Evolutionary conservation across 2,329 filamentous ascomycete genomes (phyloP).

Genomic region (Endothia cerciana): DNA sequence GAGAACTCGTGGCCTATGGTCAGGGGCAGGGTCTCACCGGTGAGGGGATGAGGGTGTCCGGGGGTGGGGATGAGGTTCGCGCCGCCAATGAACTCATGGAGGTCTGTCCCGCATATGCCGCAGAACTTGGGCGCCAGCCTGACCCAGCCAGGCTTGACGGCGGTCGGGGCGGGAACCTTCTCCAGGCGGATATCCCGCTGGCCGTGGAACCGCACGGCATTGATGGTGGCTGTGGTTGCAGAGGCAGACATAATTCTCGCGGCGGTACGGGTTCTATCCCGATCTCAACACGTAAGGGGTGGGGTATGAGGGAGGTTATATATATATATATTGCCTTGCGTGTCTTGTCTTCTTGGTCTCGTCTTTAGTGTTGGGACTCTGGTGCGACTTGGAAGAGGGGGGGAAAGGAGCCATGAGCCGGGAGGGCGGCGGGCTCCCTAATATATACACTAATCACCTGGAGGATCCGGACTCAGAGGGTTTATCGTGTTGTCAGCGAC

Average conservation of each 20-base stretch:
- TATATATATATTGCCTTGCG: neutral
- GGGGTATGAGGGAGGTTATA: neutral
- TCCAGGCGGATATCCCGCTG: constrained; percentile 29
- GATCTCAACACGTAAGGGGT: neutral
- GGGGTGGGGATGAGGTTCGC: constrained; percentile 38
- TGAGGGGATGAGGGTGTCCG: constrained; percentile 56
- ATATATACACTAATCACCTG: constrained; percentile 10
- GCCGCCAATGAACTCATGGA: constrained; percentile 40
- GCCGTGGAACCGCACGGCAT: constrained; percentile 28
- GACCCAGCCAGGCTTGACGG: constrained; percentile 27
- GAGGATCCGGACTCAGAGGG: neutral
- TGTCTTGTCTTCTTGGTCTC: neutral
- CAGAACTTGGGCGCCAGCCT: constrained; percentile 38
- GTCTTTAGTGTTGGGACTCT: neutral
- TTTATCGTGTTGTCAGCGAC: constrained; percentile 17
- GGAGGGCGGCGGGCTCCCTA: constrained; percentile 6
- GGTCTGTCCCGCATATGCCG: constrained; percentile 42
- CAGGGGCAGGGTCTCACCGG: constrained; percentile 58
- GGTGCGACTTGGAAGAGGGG: neutral
- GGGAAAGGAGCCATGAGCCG: neutral
- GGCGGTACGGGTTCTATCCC: neutral
- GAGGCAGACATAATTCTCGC: neutral
- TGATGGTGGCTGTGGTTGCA: constrained; percentile 22
- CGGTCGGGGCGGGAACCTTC: constrained; percentile 22
- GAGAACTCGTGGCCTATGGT: constrained; percentile 67